Percentiles rank a stretch among this genome's conserved stretches.
phyloP scores from a whole-genome alignment of 345 rosid species.

The Salix suchowensis region DNA sequence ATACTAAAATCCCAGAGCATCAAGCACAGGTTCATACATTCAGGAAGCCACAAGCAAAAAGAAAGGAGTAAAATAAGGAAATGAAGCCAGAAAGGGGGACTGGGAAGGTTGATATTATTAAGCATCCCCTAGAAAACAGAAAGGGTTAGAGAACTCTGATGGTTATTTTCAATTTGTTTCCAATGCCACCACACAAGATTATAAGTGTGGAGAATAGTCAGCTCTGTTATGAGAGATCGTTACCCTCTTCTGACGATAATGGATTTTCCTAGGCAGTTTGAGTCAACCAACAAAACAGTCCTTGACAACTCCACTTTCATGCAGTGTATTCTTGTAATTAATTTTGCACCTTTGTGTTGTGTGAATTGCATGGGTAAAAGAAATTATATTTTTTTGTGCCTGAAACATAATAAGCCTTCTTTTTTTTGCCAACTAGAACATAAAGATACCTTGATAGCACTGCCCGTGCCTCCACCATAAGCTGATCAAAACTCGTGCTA shows the following conservation, averaged over 20 bases:
- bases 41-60: neutral
- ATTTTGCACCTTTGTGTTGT: neutral
- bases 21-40: neutral
- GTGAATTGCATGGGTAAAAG: neutral
- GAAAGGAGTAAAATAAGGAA: neutral
- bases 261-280: neutral
- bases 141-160: neutral
- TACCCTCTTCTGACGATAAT: too few species aligned
- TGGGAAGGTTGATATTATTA: neutral
- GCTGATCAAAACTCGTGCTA: conserved; percentile 58
- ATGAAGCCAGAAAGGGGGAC: neutral
- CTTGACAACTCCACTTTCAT: neutral
- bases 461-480: conserved; percentile 68
- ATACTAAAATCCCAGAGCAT: neutral
- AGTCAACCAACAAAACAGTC: neutral
- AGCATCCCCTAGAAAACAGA: neutral
- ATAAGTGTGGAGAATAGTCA: too few species aligned
- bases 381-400: neutral
- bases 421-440: neutral
- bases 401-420: neutral
- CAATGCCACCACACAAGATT: neutral
- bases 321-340: neutral
- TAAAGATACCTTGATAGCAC: conserved; percentile 67
- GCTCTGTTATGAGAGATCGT: too few species aligned
- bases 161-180: neutral